These are phyloP conservation scores for Zopfia rhizophila DNA, from an alignment of 2,329 filamentous ascomycete species.

Conservation along the genomic window DNA sequence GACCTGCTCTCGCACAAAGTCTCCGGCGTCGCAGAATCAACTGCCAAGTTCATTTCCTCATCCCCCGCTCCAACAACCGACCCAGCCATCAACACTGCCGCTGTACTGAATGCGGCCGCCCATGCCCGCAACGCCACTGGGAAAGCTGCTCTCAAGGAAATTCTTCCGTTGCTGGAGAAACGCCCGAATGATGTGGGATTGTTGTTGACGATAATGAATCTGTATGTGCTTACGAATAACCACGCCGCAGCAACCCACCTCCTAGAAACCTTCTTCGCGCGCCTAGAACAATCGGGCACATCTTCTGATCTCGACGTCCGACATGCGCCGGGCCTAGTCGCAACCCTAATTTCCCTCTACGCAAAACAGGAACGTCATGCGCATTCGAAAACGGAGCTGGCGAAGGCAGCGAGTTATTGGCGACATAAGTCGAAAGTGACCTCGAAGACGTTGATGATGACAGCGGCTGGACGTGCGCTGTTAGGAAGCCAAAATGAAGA, in stretches of 20 bases:
- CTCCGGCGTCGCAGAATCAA: conserved; percentile 69
- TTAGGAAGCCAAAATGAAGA: conserved; percentile 76
- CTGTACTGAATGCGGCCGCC: conserved; percentile 78
- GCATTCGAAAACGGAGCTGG: conserved; percentile 77
- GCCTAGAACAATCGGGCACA: conserved; percentile 71
- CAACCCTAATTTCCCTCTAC: conserved; percentile 82
- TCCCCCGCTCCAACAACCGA: conserved; percentile 59
- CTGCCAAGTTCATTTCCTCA: conserved; percentile 60
- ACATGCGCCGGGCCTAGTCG: conserved; percentile 86
- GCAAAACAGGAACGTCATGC: conserved; percentile 76
- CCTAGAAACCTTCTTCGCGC: conserved; percentile 78
- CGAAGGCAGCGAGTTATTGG: conserved; percentile 86
- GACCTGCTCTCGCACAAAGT: conserved; percentile 76
- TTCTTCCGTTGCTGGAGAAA: conserved; percentile 76
- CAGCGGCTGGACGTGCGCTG: conserved; percentile 82
- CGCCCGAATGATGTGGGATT: conserved; percentile 84
- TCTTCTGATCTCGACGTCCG: conserved; percentile 73
- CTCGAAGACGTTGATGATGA: conserved; percentile 72
- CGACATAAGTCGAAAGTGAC: conserved; percentile 66
- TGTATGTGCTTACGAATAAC: conserved; percentile 79
- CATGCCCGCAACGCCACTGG: conserved; percentile 68
- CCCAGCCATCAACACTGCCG: conserved; percentile 64
- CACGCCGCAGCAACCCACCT: conserved; percentile 77
- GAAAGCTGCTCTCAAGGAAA: conserved; percentile 74
- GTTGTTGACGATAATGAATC: conserved; percentile 80